Evolutionary conservation across 306 rosid genomes (phyloP), one percentile per base, ranked within the genome.

Genomic region (Coriaria nepalensis): DNA sequence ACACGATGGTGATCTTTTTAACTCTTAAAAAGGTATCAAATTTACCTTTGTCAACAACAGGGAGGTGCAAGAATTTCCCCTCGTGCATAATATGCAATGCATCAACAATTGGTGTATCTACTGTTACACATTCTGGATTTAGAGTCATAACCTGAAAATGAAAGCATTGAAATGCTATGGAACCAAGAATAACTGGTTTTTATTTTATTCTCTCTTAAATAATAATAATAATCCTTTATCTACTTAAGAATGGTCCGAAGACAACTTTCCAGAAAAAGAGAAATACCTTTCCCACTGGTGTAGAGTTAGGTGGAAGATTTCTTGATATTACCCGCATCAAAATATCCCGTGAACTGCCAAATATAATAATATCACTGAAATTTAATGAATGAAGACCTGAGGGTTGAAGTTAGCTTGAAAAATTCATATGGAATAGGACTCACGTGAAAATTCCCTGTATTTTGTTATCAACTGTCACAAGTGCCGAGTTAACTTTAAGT

Each of bases 1-100:
- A n/a, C n/a, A n/a, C n/a, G n/a, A n/a, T n/a, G n/a, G n/a, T n/a
- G n/a, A n/a, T n/a, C n/a, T n/a, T 7, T 44, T 9, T 13, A 44
- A 48, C 56, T n/a, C 37, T 33, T 38, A 43, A 4, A 29, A 37
- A 40, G 12, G 10, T n/a, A 50, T 13, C 39, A 44, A 49, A 42
- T 54, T 77, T n/a, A 92, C 98, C 98, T 82, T 70, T 79, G 62
- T 78, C 80, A 20, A 86, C 50, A 54, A 92, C 86, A 4, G 96
- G 99, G 55, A 92, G 86, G 66, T 92, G 96, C 69, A 92, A 72
- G 66, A 92, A 80, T 9, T 86, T 92, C 53, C 96, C 94, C 50
- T 92, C 80, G 42, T 92, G 99, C 99, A 92, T 92, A 10, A 65
- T 63, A 50, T 86, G 96, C 64, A 92, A 78, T 40, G 99, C 99